Base-by-base conservation (phyloP, 164 flowering plant species). In the Dillenia turbinata region DNA sequence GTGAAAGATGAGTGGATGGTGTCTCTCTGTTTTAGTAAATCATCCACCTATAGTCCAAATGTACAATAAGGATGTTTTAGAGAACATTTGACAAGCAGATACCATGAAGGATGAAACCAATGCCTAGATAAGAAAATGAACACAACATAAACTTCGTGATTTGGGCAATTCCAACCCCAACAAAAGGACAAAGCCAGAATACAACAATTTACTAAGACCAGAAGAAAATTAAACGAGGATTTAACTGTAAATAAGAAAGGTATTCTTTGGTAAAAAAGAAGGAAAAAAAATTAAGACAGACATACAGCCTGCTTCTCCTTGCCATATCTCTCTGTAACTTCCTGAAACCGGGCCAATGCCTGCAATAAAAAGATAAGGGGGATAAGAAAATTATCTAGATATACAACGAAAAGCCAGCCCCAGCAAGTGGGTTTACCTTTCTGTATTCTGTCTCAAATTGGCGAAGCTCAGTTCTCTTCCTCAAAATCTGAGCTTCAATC, bases 271-370 rank as follows among this genome's bases (percentile, higher is more conserved):
- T 15, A 17, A 17, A 49, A 10, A 44, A 14, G 16, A 44, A n/a
- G 43, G 7, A 61, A 24, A 44, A 9, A 56, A 19, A 9, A 10
- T n/a, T n/a, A n/a, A n/a, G n/a, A n/a, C n/a, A n/a, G n/a, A n/a
- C n/a, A 48, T 85, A 95, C 99, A 63, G 83, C 57, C 67, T 88
- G 96, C 77, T 92, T 95, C 74, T 92, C 98, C 71, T 92, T 85
- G 73, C 67, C 81, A 77, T 92, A 95, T 83, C 90, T 71, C 66
- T 85, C 86, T 49, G 92, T 92, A 54, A 85, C 96, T 78, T 95
- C 97, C 72, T 92, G 98, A 77, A 81, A 95, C 10, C 85, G 91
- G 47, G 98, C 89, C 80, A 95, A 78, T 47, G 97, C 98, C 99
- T 95, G 63, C 66, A 79, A 56, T 33, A 66, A 67, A 40, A 54